Evolutionary conservation across 345 rosid species (phyloP), one percentile per base, ranked within the genome.

Genomic region (Orychophragmus violaceus): DNA sequence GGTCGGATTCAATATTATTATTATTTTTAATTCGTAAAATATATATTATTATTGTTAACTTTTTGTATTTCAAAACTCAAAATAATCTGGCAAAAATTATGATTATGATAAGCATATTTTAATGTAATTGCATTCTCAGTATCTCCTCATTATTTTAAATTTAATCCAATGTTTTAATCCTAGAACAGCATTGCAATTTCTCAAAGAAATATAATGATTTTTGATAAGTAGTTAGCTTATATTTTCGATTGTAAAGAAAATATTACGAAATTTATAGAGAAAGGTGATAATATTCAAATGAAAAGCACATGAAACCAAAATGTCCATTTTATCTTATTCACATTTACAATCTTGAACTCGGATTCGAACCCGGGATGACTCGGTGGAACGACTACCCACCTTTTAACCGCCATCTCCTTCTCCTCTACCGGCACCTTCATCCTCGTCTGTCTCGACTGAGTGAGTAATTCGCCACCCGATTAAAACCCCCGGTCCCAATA

Each of bases 351-450:
- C 48, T 59, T 30, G 7, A 64, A 41, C 78, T 79, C 83, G 75
- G 70, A 78, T 55, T 68, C 35, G 62, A 82, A 81, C 84, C 64
- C 77, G 79, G 91, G 91, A 88, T 79, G 89, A 88, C 91, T 82
- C 80, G 83, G 86, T 84, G 69, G 78, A 76, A 46, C 69, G 51
- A 77, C 82, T 71, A 77, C 70, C 78, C 75, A 41, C 72, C 80
- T 62, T 62, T 35, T 51, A 33, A 58, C 24, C 74, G 95, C 95
- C 89, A 81, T 88, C 95, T 75, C 95, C 89, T 44, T 56, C 57
- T 46, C 64, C 46, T n/a, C n/a, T n/a, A n/a, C n/a, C n/a, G n/a
- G n/a, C n/a, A 21, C 54, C 28, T 18, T 19, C 21, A 9, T 36
- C n/a, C 33, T 7, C 14, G 45, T 45, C 55, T 21, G 46, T 25